phyloP scores from a whole-genome alignment of 257 asterid genomes.

The Perilla frutescens region DNA sequence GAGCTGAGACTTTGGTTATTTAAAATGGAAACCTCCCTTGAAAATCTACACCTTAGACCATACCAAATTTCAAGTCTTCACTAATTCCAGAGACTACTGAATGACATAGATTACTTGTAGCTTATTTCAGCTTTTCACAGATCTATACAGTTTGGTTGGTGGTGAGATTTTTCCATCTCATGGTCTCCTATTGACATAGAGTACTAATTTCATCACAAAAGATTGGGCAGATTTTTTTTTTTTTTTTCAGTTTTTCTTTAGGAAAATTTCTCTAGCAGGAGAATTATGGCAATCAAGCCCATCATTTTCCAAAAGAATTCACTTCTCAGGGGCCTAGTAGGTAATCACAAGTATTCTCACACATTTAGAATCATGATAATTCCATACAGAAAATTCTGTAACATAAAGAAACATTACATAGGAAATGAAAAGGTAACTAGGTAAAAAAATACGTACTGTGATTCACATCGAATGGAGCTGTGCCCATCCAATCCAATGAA shows the following conservation, averaged over 20 bases:
- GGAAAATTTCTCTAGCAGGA: not conserved
- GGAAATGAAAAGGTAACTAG: slow-evolving; percentile 23
- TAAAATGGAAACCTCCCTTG: not conserved
- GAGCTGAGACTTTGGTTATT: slow-evolving; percentile 23
- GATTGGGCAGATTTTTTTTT: not conserved
- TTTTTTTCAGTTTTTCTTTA: not conserved
- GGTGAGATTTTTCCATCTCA: slow-evolving; percentile 2
- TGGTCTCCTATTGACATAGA: not conserved
- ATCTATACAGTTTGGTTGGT: not conserved
- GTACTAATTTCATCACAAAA: not conserved
- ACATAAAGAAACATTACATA: not conserved
- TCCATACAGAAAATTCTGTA: not conserved
- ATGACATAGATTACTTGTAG: slow-evolving; percentile 21
- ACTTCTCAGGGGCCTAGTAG: not conserved
- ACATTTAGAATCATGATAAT: slow-evolving; percentile 6
- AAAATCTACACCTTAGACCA: not conserved
- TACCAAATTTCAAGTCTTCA: slow-evolving; percentile 2
- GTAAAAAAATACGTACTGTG: slow-evolving; percentile 66
- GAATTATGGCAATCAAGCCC: slow-evolving; percentile 1
- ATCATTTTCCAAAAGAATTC: not conserved
- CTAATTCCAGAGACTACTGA: not conserved
- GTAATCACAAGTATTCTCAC: slow-evolving; percentile 8
- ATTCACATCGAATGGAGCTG: slow-evolving; percentile 77
- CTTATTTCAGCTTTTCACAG: slow-evolving; percentile 3
- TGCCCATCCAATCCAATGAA: slow-evolving; percentile 95